phyloP scores from a whole-genome alignment of 169 alveolate species.

The Plasmodium gaboni region DNA sequence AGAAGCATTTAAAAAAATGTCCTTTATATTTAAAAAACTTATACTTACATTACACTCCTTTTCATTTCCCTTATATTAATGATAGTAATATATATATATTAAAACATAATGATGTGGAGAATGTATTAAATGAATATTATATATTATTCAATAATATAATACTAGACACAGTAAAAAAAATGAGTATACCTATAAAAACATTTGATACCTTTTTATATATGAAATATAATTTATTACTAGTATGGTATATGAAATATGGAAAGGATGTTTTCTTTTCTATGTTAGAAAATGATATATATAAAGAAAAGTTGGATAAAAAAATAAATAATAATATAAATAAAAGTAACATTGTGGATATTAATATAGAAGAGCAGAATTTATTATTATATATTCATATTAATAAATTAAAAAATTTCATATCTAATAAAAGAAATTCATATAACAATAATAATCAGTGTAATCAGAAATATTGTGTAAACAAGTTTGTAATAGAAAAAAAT shows the following conservation, averaged over 20 bases:
- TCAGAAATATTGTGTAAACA: no score
- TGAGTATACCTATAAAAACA: constrained; percentile 13
- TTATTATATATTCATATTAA: no score
- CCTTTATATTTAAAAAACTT: constrained; percentile 35
- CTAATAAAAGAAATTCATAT: no score
- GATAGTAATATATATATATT: constrained; percentile 13
- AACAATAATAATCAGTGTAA: no score
- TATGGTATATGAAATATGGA: constrained; percentile 35
- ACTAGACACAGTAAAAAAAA: constrained; percentile 18
- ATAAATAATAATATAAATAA: background rate
- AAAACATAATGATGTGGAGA: constrained; percentile 3
- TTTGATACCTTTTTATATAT: constrained; percentile 11
- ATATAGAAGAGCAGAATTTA: no score
- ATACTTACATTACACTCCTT: constrained; percentile 38
- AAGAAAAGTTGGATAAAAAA: constrained; percentile 13
- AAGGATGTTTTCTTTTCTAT: background rate
- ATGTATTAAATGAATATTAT: constrained; percentile 8
- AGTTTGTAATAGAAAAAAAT: no score
- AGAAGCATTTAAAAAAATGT: constrained; percentile 61
- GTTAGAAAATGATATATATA: constrained; percentile 10
- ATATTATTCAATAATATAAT: constrained; percentile 18
- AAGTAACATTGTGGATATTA: no score
- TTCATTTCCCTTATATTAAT: constrained; percentile 41
- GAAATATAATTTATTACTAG: constrained; percentile 27
- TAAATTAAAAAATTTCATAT: no score